Percentiles rank a stretch among this genome's conserved stretches.
phyloP scores from a whole-genome alignment of 768 basidiomycete genomes.

The Phlebiopsis flavidoalba region DNA sequence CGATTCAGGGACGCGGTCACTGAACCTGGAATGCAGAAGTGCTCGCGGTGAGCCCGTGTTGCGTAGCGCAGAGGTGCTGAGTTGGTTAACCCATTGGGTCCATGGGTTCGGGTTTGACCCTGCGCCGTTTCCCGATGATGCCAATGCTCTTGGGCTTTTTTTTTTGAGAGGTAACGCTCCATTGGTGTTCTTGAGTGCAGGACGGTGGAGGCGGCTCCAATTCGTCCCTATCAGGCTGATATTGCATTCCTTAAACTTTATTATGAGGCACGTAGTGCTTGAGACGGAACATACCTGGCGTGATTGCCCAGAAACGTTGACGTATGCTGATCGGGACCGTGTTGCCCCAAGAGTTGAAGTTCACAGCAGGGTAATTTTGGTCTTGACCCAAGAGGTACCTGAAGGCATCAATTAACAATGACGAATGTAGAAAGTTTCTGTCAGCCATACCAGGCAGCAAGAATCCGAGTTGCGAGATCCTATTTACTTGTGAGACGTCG shows the following conservation, averaged over 20 bases:
- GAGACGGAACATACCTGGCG: constrained; percentile 28
- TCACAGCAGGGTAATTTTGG: constrained; percentile 43
- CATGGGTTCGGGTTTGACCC: constrained; percentile 44
- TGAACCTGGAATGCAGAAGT: constrained; percentile 20
- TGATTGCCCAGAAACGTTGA: constrained; percentile 39
- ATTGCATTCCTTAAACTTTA: not conserved
- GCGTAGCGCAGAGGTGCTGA: not conserved
- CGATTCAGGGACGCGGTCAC: no score
- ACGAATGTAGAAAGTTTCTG: not conserved
- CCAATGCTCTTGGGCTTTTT: constrained; percentile 43
- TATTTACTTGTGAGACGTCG: not conserved
- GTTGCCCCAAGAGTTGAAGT: constrained; percentile 50
- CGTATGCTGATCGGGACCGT: constrained; percentile 26
- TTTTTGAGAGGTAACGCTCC: constrained; percentile 40
- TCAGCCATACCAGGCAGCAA: constrained; percentile 45
- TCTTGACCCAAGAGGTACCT: constrained; percentile 56
- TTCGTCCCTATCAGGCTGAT: constrained; percentile 24
- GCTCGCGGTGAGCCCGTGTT: no score
- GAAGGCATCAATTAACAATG: not conserved
- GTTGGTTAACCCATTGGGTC: constrained; percentile 39
- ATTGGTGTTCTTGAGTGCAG: constrained; percentile 56
- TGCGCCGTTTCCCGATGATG: constrained; percentile 56
- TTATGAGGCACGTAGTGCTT: not conserved
- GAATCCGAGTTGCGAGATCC: constrained; percentile 68
- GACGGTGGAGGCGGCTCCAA: constrained; percentile 60